Conservation (phyloP, 2,329 filamentous ascomycete genomes). For the Epichloe aotearoae region DNA sequence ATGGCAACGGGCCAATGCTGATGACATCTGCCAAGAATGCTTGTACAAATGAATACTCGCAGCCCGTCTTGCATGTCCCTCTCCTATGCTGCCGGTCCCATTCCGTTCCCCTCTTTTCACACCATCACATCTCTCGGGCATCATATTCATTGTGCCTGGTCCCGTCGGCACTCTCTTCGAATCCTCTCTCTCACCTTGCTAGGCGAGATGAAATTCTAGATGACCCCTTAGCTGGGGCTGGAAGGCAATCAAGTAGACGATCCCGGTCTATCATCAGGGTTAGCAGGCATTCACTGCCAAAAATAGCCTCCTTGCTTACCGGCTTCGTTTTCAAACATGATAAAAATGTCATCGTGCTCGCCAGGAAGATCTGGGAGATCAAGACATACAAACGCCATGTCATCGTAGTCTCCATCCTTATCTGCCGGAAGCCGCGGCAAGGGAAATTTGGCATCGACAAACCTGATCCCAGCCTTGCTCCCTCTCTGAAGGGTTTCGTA, state of each 20-base stretch:
- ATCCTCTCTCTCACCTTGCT: constrained; percentile 2
- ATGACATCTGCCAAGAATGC: background rate
- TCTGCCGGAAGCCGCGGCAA: constrained; percentile 50
- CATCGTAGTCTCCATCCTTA: constrained; percentile 37
- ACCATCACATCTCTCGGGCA: background rate
- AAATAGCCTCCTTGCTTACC: constrained; percentile 35
- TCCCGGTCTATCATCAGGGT: constrained; percentile 34
- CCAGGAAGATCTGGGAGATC: constrained; percentile 82
- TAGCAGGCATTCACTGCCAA: background rate
- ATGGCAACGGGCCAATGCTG: background rate
- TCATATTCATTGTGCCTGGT: background rate
- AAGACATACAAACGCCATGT: constrained; percentile 66
- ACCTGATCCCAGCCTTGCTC: constrained; percentile 58
- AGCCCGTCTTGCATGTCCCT: background rate
- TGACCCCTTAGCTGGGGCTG: constrained; percentile 41
- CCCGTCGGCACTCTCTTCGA: background rate
- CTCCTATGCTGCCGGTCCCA: background rate
- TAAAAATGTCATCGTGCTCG: constrained; percentile 83
- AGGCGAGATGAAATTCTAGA: constrained; percentile 20
- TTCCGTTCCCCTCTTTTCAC: background rate
- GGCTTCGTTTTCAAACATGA: constrained; percentile 67
- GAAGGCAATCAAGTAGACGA: constrained; percentile 35
- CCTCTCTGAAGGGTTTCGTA: constrained; percentile 57
- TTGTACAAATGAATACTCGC: background rate
- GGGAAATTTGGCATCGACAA: constrained; percentile 85